Percentiles rank a stretch among this genome's conserved stretches.
phyloP scores from a whole-genome alignment of 805 yeast species.

The Candida tibetensis region DNA sequence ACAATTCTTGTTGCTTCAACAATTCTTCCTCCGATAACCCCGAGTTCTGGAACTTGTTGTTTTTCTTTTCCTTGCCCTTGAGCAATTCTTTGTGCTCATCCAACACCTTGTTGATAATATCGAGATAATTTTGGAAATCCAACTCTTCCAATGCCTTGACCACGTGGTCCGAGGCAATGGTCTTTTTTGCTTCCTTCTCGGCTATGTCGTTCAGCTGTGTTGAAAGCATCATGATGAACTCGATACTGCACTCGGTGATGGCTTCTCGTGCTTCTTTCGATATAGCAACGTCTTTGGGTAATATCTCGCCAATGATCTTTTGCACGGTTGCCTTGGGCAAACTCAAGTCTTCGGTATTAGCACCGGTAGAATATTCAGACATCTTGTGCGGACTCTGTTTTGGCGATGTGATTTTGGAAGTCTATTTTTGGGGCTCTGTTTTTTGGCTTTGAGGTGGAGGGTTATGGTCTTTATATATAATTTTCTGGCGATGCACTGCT shows the following conservation, averaged over 20 bases:
- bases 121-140: conserved; percentile 83
- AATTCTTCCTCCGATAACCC: conserved; percentile 93
- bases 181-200: conserved; percentile 91
- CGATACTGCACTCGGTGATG: conserved; percentile 92
- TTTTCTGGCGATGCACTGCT: conserved; percentile 1
- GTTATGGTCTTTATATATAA: background rate
- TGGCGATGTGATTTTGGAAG: background rate
- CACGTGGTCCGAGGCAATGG: conserved; percentile 95
- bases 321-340: conserved; percentile 84
- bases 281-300: conserved; percentile 84
- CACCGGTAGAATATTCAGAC: conserved; percentile 38
- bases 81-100: conserved; percentile 84
- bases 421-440: background rate
- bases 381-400: too few species aligned
- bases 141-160: conserved; percentile 82
- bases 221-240: conserved; percentile 90
- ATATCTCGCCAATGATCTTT: conserved; percentile 84
- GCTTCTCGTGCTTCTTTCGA: conserved; percentile 94
- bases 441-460: too few species aligned
- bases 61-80: conserved; percentile 86
- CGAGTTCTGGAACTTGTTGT: conserved; percentile 88
- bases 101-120: conserved; percentile 73
- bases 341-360: conserved; percentile 37
- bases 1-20: conserved; percentile 85
- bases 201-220: conserved; percentile 95